Base-by-base conservation (phyloP, 1,284 basidiomycete genomes). In the Cerrena zonata region DNA sequence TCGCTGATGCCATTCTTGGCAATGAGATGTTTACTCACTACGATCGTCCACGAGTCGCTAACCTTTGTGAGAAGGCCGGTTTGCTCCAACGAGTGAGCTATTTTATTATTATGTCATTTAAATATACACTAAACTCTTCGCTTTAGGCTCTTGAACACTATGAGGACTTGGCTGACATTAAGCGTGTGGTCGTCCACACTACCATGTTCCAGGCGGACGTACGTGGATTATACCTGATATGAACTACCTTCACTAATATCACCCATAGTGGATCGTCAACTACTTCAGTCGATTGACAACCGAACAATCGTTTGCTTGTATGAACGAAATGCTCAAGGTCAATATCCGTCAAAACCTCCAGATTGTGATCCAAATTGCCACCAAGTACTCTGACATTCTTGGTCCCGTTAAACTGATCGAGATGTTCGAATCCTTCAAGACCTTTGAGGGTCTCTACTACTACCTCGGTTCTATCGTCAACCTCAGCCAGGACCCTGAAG, bases 21-120 rank as follows among this genome's bases (percentile, higher is more conserved):
- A 99, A 99, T 70, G 91, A 98, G 63, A 98, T 99, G 92, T 98
- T 99, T 71, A 83, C 89, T 2, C 87, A 99, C 69, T 99, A 98
- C 66, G 96, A 99, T 69, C 84, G 91, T 36, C 93, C 96, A 2
- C 82, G 96, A 56, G 92, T 99, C 64, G 96, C 96, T 58, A 98
- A 98, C 71, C 79, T 99, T 46, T 98, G 94, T 63, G 96, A 99
- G 76, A 97, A 97, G 76, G 96, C 96, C 53, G 96, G 96, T 42
- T 74, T 99, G 26, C 70, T 98, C 64, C 96, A 99, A 72, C 79
- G 94, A 55, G 89, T 90, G 63, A 57, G 82, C 69, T 1, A 19
- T 51, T 19, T 22, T 19, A 42, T 7, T 43, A 10, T 22, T 15
- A 21, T 48, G 19, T 45, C 22, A 27, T 26, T 11, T 45, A 19